Evolutionary conservation across 2,329 filamentous ascomycete genomes (phyloP), one percentile per base, ranked within the genome.

Genomic region (Pseudonectria foliicola): DNA sequence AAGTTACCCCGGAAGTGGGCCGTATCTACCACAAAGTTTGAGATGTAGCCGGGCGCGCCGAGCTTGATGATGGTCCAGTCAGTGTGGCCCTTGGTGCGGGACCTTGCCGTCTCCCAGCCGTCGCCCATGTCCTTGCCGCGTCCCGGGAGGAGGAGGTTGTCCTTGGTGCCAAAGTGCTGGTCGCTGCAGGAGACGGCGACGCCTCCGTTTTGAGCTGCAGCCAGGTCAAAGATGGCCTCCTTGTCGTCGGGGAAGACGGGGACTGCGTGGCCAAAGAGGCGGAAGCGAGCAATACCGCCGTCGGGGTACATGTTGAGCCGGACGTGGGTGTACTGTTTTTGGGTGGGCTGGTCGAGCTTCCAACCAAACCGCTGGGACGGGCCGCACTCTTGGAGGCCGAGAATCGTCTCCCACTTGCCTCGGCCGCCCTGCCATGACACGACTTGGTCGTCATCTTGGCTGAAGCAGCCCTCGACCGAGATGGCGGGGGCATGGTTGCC

Each of bases 1-100:
- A 82, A 92, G 63, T 93, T 93, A 11, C 86, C 85, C 34, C 85
- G 64, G 59, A 89, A 93, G 60, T 85, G 84, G 27, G 84, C 84
- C 7, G 86, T 92, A 56, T 93, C 86, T 18, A 89, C 74, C 12
- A 89, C 62, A 36, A 89, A 65, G 47, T 71, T 77, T 51, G 80
- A 74, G 42, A 85, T 72, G 39, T 68, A 68, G 7, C 77, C 82
- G 4, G 75, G 69, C 0, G 76, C 74, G 15, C 84, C 85, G 13
- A 92, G 73, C 31, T 76, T 74, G 44, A 92, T 75, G 46, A 90
- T 77, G n/a, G 79, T 70, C 85, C 86, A 92, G 60, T 92, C 85
- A 13, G 84, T 64, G 59, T 92, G 85, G 29, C 69, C 77, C 57
- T 76, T 78, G 33, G 71, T 77, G 32, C 86, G 68, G 25, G 82